Base-by-base conservation (phyloP, 352 stramenopile species). In the Phytophthora meadii region DNA sequence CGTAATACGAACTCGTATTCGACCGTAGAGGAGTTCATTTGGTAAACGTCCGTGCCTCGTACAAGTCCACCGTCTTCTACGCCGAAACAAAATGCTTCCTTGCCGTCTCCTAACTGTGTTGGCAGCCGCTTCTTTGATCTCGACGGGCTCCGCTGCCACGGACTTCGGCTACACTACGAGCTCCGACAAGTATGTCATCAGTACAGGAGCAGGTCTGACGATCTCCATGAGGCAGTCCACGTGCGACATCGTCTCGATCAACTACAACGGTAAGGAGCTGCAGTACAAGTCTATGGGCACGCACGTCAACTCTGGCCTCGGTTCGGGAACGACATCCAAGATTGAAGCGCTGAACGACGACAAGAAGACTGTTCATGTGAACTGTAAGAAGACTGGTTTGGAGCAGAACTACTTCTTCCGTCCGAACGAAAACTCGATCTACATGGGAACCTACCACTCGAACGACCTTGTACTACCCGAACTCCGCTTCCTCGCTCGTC, bases 401-500 rank as follows among this genome's bases (percentile, higher is more conserved):
- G 76, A 72, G 27, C 64, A 72, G 25, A 59, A 51, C 0, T 72
- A 72, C 39, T 65, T 60, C 57, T 68, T 72, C 76, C 74, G 77
- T 11, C 74, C 76, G 1, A 74, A 80, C 39, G 78, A 87, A 58
- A 87, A 81, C 34, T 58, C 61, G 27, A 55, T 87, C 37, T 87
- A 87, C 67, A 84, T 87, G 76, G 78, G 75, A 25, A 87, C 75
- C 8, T 75, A 84, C 73, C 72, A 84, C 63, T 69, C 58, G 15
- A 57, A 50, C 6, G 65, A 72, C 27, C 60, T 77, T 0, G 52
- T 64, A 37, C 62, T 87, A 0, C 59, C 67, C 3, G 78, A 87
- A 52, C 59, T 87, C 5, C 78, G 78, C 27, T 84, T 87, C 65
- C 54, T 87, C 0, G 75, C 73, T 28, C 78, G 78, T 11, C 45